These are phyloP conservation scores for Hordeum vulgare DNA, from an alignment of 176 grass and related monocot genomes.

Conservation along the genomic window DNA sequence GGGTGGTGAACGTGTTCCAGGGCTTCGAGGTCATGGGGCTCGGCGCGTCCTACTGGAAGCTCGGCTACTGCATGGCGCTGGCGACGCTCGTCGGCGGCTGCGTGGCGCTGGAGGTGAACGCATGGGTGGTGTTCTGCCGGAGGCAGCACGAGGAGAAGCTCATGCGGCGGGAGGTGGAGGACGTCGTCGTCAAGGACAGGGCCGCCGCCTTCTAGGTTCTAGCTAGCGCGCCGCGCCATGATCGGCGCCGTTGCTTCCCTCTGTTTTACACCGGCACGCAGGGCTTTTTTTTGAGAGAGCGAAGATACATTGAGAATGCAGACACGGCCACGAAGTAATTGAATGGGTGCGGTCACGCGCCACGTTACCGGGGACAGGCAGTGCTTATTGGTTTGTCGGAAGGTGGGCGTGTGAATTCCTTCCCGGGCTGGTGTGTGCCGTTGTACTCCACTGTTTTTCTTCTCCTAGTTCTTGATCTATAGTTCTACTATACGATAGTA, in stretches of 20 bases:
- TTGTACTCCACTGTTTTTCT: background rate
- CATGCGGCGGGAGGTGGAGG: constrained; percentile 39
- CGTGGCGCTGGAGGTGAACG: constrained; percentile 93
- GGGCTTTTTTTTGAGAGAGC: too few species aligned
- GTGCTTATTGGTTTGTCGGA: background rate
- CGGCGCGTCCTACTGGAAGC: constrained; percentile 85
- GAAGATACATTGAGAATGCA: background rate
- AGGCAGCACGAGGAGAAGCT: constrained; percentile 64
- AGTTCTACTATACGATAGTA: background rate
- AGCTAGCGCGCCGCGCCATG: background rate
- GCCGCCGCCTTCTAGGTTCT: constrained; percentile 38
- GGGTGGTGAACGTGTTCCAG: constrained; percentile 98
- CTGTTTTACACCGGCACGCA: background rate
- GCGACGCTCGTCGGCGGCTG: constrained; percentile 64
- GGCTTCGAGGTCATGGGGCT: constrained; percentile 93
- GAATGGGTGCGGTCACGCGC: background rate
- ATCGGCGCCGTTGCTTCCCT: too few species aligned
- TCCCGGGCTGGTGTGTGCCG: background rate
- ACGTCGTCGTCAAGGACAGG: constrained; percentile 61
- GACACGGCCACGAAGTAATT: background rate
- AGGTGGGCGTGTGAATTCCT: background rate
- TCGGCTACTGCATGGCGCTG: constrained; percentile 78
- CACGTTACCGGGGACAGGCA: background rate
- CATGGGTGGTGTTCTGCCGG: constrained; percentile 90
- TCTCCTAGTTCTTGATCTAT: background rate